Evolutionary conservation across 202 grass and related monocot genomes (phyloP).

Genomic region (Alloteropsis angusta): DNA sequence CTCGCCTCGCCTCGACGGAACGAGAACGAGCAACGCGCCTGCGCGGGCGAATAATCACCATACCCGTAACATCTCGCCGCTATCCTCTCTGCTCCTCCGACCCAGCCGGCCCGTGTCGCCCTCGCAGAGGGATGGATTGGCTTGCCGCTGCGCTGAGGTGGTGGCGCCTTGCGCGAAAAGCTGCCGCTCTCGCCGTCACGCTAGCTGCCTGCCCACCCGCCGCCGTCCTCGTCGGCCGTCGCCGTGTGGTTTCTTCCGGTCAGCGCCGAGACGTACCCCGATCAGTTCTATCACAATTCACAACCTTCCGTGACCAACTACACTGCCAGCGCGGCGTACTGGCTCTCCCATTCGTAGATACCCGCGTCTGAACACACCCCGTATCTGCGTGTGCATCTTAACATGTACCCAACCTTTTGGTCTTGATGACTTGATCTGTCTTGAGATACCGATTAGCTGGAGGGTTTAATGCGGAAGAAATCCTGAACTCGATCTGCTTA

Average conservation of each 20-base stretch:
- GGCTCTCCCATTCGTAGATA: not conserved
- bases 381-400: too few species aligned
- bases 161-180: not conserved
- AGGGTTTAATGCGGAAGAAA: too few species aligned
- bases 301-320: not conserved
- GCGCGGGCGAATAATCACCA: not conserved
- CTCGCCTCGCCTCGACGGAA: not conserved
- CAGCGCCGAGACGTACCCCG: not conserved
- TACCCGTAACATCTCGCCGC: constrained; percentile 11
- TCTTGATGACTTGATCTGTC: too few species aligned
- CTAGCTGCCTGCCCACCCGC: not conserved
- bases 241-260: not conserved
- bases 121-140: not conserved
- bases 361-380: too few species aligned
- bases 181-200: not conserved
- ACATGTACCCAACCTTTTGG: too few species aligned
- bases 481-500: too few species aligned
- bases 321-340: not conserved
- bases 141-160: not conserved
- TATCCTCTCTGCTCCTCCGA: not conserved
- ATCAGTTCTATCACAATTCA: too few species aligned
- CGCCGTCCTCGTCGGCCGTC: not conserved
- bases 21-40: too few species aligned
- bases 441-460: too few species aligned
- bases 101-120: not conserved